A percentile compares a stretch with the other conserved stretches of the same genome.
phyloP scores from a whole-genome alignment of 2,329 filamentous ascomycete genomes.

The Trichophyton mentagrophytes region DNA sequence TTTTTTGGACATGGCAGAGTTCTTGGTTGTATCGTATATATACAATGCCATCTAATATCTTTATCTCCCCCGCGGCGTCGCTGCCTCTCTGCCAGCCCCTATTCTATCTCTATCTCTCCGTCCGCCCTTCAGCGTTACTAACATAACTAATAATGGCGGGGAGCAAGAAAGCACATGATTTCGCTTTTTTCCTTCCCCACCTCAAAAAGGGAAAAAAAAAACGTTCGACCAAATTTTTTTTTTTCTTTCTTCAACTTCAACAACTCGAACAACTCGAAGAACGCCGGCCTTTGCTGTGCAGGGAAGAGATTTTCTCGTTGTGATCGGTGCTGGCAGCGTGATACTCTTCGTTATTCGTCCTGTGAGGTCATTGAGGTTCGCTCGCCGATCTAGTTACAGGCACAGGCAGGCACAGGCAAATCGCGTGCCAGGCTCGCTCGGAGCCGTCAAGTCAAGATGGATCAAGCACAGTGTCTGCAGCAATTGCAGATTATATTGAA shows the following conservation, averaged over 20 bases:
- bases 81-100: background rate
- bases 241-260: slow-evolving; percentile 5
- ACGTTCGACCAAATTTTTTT: slow-evolving; percentile 7
- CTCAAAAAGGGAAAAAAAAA: slow-evolving; percentile 1
- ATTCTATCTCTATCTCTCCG: background rate
- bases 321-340: background rate
- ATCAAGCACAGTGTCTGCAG: slow-evolving; percentile 70
- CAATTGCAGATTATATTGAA: slow-evolving; percentile 79
- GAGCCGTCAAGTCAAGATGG: slow-evolving; percentile 41
- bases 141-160: background rate
- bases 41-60: background rate
- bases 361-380: background rate
- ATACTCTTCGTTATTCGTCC: background rate
- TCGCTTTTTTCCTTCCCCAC: slow-evolving; percentile 4
- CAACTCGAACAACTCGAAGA: slow-evolving; percentile 3
- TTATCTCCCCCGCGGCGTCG: background rate
- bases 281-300: background rate
- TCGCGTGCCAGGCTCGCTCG: background rate
- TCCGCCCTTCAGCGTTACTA: background rate
- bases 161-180: background rate
- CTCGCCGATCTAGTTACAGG: background rate
- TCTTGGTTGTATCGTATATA: background rate
- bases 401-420: background rate
- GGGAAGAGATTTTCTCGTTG: background rate
- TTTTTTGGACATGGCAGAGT: background rate